phyloP scores from a whole-genome alignment of 225 moss, liverwort and hornwort species.

The Polytrichum formosum region DNA sequence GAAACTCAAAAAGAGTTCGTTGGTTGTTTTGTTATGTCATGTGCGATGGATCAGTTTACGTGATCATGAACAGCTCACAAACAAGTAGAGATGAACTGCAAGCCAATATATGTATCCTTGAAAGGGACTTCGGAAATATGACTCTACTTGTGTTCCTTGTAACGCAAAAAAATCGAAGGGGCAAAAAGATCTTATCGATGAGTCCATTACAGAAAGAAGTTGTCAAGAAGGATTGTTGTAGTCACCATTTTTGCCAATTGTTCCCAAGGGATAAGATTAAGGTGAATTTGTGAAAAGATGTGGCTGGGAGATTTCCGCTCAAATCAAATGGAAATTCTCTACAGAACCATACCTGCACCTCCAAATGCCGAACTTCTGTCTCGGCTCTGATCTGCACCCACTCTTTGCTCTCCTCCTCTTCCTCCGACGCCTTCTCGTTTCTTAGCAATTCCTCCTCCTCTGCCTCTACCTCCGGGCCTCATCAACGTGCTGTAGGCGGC shows the following conservation, averaged over 20 bases:
- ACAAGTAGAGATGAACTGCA: no score
- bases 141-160: no score
- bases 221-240: neutral
- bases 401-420: conserved; percentile 9
- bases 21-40: no score
- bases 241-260: neutral
- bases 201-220: neutral
- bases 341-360: neutral
- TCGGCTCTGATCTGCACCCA: conserved; percentile 11
- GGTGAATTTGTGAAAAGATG: no score
- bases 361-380: conserved; percentile 7
- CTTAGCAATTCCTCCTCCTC: conserved; percentile 11
- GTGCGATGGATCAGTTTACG: no score
- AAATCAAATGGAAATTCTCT: neutral
- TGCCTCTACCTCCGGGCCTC: conserved; percentile 20
- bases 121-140: no score
- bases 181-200: neutral
- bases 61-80: no score
- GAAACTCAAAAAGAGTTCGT: no score
- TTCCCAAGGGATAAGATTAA: no score
- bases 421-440: conserved; percentile 17
- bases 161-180: no score
- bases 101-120: no score
- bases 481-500: conserved; percentile 31
- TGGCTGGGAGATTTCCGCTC: neutral